phyloP scores from a whole-genome alignment of 495 filamentous ascomycete species.

The Penicillium bialowiezense region DNA sequence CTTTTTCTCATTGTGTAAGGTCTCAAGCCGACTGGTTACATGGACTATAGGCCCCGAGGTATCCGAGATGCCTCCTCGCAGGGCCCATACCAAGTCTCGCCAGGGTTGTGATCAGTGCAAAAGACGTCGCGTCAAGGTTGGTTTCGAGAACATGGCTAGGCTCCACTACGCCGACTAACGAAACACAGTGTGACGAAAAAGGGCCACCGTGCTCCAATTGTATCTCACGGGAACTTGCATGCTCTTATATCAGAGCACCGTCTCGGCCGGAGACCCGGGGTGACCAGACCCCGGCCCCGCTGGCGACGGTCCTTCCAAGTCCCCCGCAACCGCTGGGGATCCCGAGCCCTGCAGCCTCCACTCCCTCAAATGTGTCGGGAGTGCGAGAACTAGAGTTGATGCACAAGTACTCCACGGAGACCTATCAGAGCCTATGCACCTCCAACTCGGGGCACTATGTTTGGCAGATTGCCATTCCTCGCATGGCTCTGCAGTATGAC shows the following conservation, averaged over 20 bases:
- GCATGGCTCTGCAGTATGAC: conserved; percentile 45
- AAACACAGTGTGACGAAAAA: conserved; percentile 44
- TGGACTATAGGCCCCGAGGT: not conserved
- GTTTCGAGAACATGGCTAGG: conserved; percentile 3
- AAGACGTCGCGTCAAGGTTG: conserved; percentile 54
- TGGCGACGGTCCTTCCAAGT: conserved; percentile 2
- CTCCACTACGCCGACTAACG: conserved; percentile 2
- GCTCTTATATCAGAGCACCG: conserved; percentile 35
- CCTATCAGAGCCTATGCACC: conserved; percentile 33
- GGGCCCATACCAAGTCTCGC: conserved; percentile 55
- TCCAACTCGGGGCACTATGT: conserved; percentile 23
- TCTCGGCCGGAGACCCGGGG: conserved; percentile 10
- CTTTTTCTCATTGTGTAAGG: not conserved
- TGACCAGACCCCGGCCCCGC: conserved; percentile 5
- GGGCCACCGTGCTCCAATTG: conserved; percentile 46
- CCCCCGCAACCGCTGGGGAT: conserved; percentile 16
- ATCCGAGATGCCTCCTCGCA: conserved; percentile 32
- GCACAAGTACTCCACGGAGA: conserved; percentile 43
- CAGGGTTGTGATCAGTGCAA: conserved; percentile 59
- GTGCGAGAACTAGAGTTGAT: conserved; percentile 38
- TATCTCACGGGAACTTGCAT: conserved; percentile 36
- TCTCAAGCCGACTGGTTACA: conserved; percentile 1
- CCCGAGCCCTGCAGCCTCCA: conserved; percentile 17
- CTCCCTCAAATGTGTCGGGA: conserved; percentile 18
- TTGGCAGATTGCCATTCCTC: conserved; percentile 44